phyloP scores from a whole-genome alignment of 2,329 filamentous ascomycete species.

The Epichloe typhina region DNA sequence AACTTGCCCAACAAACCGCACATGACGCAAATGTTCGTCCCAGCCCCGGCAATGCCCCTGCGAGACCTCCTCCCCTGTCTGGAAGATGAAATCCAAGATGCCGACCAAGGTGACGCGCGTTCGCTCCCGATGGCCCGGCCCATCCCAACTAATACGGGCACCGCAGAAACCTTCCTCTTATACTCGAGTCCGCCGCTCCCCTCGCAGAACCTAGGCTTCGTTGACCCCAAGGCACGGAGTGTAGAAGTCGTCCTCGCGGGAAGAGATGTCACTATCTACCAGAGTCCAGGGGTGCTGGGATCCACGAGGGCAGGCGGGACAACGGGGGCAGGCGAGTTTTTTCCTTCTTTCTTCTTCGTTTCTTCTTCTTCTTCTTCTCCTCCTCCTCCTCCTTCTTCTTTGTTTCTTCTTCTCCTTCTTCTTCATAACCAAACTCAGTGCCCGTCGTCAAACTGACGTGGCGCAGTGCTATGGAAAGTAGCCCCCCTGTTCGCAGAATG shows the following conservation, averaged over 20 bases:
- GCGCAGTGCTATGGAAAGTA: conserved; percentile 75
- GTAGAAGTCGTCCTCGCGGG: conserved; percentile 57
- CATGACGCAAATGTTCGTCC: not conserved
- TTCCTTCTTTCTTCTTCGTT: fast-evolving
- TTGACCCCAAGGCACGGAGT: conserved; percentile 54
- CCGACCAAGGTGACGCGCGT: conserved; percentile 30
- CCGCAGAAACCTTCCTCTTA: conserved; percentile 70
- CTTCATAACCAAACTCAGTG: fast-evolving
- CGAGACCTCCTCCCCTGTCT: conserved; percentile 18
- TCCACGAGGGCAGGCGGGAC: conserved; percentile 55
- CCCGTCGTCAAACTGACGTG: not conserved
- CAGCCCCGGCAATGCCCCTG: conserved; percentile 6
- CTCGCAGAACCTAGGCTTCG: conserved; percentile 71
- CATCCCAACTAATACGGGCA: not conserved
- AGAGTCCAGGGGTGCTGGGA: conserved; percentile 71
- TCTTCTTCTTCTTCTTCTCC: not conserved
- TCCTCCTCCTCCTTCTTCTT: no score
- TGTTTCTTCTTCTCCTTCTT: not conserved
- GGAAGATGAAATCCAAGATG: conserved; percentile 32
- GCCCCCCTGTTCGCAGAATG: conserved; percentile 78
- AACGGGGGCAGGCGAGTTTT: conserved; percentile 34
- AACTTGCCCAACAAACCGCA: no score
- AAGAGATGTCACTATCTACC: conserved; percentile 61
- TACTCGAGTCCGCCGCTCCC: conserved; percentile 60
- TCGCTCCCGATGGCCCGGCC: not conserved